Percentiles rank a stretch among this genome's conserved stretches.
These are phyloP conservation scores for Fusarium foetens DNA, from an alignment of 2,329 filamentous ascomycete species.

Conservation along the genomic window DNA sequence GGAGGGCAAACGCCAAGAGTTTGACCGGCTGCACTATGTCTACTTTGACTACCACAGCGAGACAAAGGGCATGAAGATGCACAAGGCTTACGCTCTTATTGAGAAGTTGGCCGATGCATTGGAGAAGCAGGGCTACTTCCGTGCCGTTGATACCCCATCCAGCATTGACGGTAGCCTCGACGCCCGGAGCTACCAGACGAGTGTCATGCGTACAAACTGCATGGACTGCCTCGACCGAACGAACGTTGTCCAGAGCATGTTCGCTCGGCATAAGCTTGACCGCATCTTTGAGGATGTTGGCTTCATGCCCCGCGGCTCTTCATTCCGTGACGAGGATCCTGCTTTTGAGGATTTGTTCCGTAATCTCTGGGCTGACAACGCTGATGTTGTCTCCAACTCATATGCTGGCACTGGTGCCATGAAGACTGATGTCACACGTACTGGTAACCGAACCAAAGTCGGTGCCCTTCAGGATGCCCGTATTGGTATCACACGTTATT, in stretches of 20 bases:
- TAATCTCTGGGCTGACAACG: conserved; percentile 98
- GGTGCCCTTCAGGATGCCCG: conserved; percentile 88
- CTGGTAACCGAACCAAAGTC: conserved; percentile 84
- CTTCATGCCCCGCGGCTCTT: conserved; percentile 78
- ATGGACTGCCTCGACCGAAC: conserved; percentile 99
- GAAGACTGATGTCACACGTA: conserved; percentile 98
- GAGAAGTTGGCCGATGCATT: conserved; percentile 83
- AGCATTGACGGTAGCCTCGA: conserved; percentile 78
- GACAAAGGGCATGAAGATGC: conserved; percentile 94
- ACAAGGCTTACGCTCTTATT: conserved; percentile 87
- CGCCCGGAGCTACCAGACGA: conserved; percentile 81
- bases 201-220: conserved; percentile 96
- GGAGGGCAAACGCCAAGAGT: conserved; percentile 66
- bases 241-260: conserved; percentile 97
- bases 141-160: conserved; percentile 85
- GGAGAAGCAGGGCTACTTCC: conserved; percentile 87
- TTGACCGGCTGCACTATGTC: conserved; percentile 91
- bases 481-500: conserved; percentile 89
- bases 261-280: conserved; percentile 88
- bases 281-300: conserved; percentile 89
- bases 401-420: conserved; percentile 97
- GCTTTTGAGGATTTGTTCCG: conserved; percentile 92
- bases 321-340: conserved; percentile 78
- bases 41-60: conserved; percentile 99
- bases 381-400: conserved; percentile 89